Evolutionary conservation across 192 early-diverging fungal genomes (phyloP).

Genomic region (Coemansia pectinata): DNA sequence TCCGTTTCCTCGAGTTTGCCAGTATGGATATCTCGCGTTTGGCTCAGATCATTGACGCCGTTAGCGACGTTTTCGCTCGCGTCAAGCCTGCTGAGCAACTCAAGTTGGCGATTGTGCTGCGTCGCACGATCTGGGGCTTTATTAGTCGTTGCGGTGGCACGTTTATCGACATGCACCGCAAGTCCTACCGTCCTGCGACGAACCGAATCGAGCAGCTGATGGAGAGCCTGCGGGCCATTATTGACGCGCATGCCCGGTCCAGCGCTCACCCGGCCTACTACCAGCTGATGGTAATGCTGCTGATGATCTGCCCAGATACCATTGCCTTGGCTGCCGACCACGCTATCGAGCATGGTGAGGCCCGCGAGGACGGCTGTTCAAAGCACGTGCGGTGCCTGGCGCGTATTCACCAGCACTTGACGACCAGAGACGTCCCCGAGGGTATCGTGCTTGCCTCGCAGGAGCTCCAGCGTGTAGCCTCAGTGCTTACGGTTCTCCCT

Average conservation of each 20-base stretch:
- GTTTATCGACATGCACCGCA: slow-evolving; percentile 76
- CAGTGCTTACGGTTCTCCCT: slow-evolving; percentile 38
- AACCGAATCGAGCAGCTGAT: slow-evolving; percentile 39
- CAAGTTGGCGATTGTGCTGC: slow-evolving; percentile 71
- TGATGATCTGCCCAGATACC: slow-evolving; percentile 82
- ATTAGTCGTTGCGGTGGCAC: slow-evolving; percentile 84
- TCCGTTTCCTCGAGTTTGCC: slow-evolving; percentile 85
- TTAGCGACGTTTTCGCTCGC: slow-evolving; percentile 46
- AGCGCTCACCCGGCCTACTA: slow-evolving; percentile 73
- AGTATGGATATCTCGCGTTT: slow-evolving; percentile 76
- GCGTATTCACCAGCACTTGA: slow-evolving; percentile 44
- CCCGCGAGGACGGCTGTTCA: slow-evolving; percentile 45
- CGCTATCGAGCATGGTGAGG: slow-evolving; percentile 59
- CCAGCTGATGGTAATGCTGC: slow-evolving; percentile 85
- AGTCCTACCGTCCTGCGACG: slow-evolving; percentile 31
- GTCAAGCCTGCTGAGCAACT: slow-evolving; percentile 73
- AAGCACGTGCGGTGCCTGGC: slow-evolving; percentile 42
- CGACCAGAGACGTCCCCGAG: slow-evolving; percentile 43
- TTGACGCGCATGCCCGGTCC: slow-evolving; percentile 64
- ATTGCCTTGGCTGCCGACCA: slow-evolving; percentile 51
- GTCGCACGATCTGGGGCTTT: slow-evolving; percentile 90
- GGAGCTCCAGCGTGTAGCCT: slow-evolving; percentile 44
- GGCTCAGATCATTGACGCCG: slow-evolving; percentile 61
- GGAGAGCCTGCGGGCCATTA: slow-evolving; percentile 29
- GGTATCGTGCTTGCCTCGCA: slow-evolving; percentile 35